Evolutionary conservation across 2,329 filamentous ascomycete genomes (phyloP).

Genomic region (Curvularia spicifera): DNA sequence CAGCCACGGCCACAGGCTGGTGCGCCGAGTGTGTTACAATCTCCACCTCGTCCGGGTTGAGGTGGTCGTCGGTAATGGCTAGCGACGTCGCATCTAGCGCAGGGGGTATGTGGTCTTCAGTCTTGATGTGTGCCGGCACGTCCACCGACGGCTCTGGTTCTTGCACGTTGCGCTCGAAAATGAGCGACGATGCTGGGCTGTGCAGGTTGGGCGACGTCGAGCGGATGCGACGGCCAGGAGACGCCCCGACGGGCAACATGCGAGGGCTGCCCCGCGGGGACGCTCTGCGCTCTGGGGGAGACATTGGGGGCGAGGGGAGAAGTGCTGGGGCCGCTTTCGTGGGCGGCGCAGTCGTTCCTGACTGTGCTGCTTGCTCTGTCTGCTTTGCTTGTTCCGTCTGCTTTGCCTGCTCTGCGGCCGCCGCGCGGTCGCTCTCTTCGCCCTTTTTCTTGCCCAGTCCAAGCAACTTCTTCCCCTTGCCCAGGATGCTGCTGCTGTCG

Average conservation of each 20-base stretch:
- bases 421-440: conserved; percentile 18
- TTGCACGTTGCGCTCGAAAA: conserved; percentile 95
- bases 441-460: conserved; percentile 48
- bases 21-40: conserved; percentile 88
- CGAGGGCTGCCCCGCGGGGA: conserved; percentile 48
- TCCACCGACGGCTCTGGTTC: conserved; percentile 78
- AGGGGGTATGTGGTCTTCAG: conserved; percentile 90
- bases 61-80: conserved; percentile 84
- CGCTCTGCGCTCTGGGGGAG: conserved; percentile 35
- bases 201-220: conserved; percentile 77
- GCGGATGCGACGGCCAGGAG: conserved; percentile 68
- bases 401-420: conserved; percentile 13
- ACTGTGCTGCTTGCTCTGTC: not conserved
- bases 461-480: conserved; percentile 48
- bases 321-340: conserved; percentile 32
- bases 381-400: conserved; percentile 5
- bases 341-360: conserved; percentile 11
- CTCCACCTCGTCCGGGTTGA: conserved; percentile 89
- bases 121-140: conserved; percentile 92
- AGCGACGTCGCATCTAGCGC: conserved; percentile 90
- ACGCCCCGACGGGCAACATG: conserved; percentile 53
- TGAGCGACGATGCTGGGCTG: conserved; percentile 76
- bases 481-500: conserved; percentile 37
- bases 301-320: conserved; percentile 43
- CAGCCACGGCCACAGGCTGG: conserved; percentile 75